Conservation (phyloP, 2,329 filamentous ascomycete species). For the Teratosphaeria epicoccoides region DNA sequence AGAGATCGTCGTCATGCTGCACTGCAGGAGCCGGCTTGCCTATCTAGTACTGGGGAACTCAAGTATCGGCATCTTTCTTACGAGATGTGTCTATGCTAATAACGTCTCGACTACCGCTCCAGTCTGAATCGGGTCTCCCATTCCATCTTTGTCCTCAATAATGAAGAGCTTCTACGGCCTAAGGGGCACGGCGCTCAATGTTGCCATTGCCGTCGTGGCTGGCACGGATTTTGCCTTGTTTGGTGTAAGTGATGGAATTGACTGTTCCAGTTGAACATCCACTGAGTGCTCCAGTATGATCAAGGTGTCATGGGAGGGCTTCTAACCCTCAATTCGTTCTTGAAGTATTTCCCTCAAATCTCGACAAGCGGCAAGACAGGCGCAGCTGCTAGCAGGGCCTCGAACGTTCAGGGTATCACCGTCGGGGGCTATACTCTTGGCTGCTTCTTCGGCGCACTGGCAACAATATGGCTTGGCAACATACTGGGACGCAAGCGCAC, state of each 20-base stretch:
- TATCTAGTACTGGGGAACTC: background rate
- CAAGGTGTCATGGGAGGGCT: constrained; percentile 36
- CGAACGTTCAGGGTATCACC: constrained; percentile 22
- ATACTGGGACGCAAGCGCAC: constrained; percentile 41
- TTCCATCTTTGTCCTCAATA: background rate
- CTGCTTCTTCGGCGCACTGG: constrained; percentile 41
- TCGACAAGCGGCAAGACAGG: constrained; percentile 13
- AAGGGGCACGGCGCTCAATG: constrained; percentile 29
- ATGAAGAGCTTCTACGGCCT: constrained; percentile 29
- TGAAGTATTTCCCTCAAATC: constrained; percentile 33
- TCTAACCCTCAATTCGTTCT: constrained; percentile 32
- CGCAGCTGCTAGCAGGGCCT: constrained; percentile 5
- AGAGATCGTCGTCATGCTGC: background rate
- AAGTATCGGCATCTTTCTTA: background rate
- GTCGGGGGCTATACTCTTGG: constrained; percentile 17
- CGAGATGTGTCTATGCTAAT: background rate
- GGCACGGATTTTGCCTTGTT: constrained; percentile 21
- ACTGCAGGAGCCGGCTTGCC: background rate
- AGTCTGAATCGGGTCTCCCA: background rate
- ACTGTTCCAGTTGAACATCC: background rate
- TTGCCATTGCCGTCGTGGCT: constrained; percentile 33
- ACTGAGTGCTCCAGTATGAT: background rate
- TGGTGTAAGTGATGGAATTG: constrained; percentile 8
- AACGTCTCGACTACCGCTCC: background rate
- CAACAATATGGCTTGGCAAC: constrained; percentile 41